phyloP scores from a whole-genome alignment of 768 basidiomycete genomes.

The Suillus brevipes region DNA sequence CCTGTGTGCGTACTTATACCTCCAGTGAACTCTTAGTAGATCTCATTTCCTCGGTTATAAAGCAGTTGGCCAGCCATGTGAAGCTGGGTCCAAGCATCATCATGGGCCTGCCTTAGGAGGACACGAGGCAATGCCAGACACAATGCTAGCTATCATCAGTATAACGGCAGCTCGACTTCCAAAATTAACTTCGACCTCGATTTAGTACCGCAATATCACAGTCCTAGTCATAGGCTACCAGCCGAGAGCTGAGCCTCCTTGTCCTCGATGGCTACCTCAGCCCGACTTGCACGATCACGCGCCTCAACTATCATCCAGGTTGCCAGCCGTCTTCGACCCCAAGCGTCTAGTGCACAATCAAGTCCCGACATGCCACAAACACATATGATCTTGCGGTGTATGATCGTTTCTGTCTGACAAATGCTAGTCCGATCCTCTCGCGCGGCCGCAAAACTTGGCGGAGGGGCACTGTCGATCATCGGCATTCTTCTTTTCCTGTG shows the following conservation, averaged over 20 bases:
- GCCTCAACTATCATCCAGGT: neutral
- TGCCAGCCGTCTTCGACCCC: neutral
- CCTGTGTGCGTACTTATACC: neutral
- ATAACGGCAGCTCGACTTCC: neutral
- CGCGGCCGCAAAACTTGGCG: neutral
- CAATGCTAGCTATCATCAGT: neutral
- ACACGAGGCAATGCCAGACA: neutral
- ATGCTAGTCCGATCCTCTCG: neutral
- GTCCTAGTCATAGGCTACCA: neutral
- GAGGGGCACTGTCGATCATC: neutral
- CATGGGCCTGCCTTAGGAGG: neutral
- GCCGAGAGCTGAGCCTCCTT: neutral
- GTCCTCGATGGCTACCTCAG: neutral
- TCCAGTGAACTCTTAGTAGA: neutral
- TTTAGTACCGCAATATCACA: neutral
- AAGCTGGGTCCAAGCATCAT: neutral
- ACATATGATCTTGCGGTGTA: neutral
- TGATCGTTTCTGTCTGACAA: neutral
- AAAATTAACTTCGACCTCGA: neutral
- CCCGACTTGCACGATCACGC: neutral
- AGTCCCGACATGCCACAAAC: neutral
- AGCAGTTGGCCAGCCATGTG: neutral
- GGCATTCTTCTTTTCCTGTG: neutral
- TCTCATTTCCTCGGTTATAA: neutral
- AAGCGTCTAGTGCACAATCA: neutral